Evolutionary conservation across 2,329 filamentous ascomycete genomes (phyloP).

Genomic region (Clonostachys rosea): DNA sequence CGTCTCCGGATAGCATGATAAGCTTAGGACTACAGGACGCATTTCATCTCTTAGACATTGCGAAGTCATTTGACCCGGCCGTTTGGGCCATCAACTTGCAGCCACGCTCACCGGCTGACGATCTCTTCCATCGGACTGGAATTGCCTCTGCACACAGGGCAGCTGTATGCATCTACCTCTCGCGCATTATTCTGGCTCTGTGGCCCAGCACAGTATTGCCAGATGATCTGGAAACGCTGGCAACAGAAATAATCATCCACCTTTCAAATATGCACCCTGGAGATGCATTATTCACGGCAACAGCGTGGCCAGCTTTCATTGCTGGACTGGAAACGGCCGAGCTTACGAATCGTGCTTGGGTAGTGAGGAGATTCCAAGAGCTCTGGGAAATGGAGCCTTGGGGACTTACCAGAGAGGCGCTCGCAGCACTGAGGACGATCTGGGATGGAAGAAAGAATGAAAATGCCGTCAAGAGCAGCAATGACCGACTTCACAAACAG

Average conservation of each 20-base stretch:
- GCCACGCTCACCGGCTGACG: too few relatives aligned
- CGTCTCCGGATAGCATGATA: too few relatives aligned
- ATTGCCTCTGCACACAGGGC: constrained; percentile 41
- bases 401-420: constrained; percentile 15
- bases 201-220: constrained; percentile 18
- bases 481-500: too few relatives aligned
- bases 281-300: constrained; percentile 53
- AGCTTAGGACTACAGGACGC: too few relatives aligned
- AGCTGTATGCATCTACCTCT: constrained; percentile 40
- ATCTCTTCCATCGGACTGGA: constrained; percentile 18
- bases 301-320: constrained; percentile 55
- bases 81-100: too few relatives aligned
- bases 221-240: constrained; percentile 37
- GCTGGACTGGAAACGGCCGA: constrained; percentile 50
- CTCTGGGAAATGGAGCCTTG: constrained; percentile 41
- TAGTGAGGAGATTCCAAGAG: constrained; percentile 38
- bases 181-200: constrained; percentile 33
- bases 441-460: too few relatives aligned
- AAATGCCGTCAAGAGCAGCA: too few relatives aligned
- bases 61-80: too few relatives aligned
- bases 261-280: constrained; percentile 39
- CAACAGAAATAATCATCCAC: constrained; percentile 44
- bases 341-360: constrained; percentile 40
- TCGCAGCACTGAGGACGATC: too few relatives aligned
- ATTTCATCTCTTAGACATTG: too few relatives aligned